Conservation (phyloP, 345 rosid species). For the Hypericum androsaemum region DNA sequence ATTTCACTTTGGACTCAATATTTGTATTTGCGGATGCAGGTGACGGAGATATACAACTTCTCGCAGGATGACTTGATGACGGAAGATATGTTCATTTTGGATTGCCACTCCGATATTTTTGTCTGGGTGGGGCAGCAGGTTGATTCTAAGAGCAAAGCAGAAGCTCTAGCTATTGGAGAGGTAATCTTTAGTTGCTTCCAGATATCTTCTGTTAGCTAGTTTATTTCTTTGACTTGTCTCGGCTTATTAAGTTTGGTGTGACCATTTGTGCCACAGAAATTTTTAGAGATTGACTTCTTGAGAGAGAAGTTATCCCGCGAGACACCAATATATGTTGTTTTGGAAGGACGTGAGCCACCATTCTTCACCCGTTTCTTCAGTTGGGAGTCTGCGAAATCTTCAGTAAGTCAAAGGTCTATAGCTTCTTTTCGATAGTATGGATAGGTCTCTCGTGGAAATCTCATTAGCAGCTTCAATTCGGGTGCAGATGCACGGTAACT, state of each 20-base stretch:
- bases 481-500: constrained; percentile 71
- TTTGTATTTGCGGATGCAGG: constrained; percentile 27
- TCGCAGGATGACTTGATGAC: constrained; percentile 86
- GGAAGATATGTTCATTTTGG: constrained; percentile 62
- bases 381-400: constrained; percentile 64
- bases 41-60: constrained; percentile 68
- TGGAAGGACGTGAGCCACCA: constrained; percentile 72
- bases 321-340: constrained; percentile 55
- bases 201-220: too few relatives aligned
- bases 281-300: constrained; percentile 43
- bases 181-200: constrained; percentile 17
- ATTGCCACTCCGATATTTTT: constrained; percentile 55
- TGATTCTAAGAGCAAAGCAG: constrained; percentile 33
- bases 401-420: constrained; percentile 34
- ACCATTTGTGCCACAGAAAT: constrained; percentile 41
- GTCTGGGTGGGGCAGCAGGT: constrained; percentile 67
- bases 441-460: background rate
- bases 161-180: constrained; percentile 52
- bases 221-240: constrained; percentile 3
- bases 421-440: too few relatives aligned
- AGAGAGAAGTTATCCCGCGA: constrained; percentile 40
- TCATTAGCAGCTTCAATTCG: constrained; percentile 8
- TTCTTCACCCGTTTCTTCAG: constrained; percentile 67
- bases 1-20: too few relatives aligned
- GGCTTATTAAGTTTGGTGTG: background rate